Percentiles rank a stretch among this genome's conserved stretches.
Evolutionary conservation across 371 early-diverging fungal species (phyloP).

Genomic region (Actinomortierella ambigua): DNA sequence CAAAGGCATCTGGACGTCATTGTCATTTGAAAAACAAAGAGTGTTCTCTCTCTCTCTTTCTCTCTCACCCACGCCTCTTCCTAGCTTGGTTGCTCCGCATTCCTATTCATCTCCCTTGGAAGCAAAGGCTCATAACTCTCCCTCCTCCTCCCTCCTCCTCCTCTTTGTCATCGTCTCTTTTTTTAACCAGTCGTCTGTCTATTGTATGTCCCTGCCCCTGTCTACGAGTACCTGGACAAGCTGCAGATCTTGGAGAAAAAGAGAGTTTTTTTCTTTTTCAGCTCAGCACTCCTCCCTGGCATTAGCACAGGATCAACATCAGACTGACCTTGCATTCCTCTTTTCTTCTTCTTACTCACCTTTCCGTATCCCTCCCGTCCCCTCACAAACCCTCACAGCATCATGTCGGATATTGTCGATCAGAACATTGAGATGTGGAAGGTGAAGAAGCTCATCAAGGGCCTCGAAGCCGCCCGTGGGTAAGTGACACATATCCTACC

Average conservation of each 20-base stretch:
- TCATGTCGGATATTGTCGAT: conserved; percentile 54
- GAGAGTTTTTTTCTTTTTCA: too few species aligned
- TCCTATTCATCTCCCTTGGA: too few species aligned
- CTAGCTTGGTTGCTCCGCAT: too few species aligned
- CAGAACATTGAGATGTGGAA: conserved; percentile 96
- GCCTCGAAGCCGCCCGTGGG: conserved; percentile 95
- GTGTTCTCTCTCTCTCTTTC: conserved; percentile 10
- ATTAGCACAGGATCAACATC: neutral
- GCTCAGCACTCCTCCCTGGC: neutral
- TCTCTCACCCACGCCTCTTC: neutral
- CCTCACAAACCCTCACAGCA: conserved; percentile 23
- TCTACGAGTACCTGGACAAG: too few species aligned
- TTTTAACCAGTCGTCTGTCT: too few species aligned
- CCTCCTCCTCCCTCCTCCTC: conserved; percentile 7
- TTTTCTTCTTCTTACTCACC: neutral
- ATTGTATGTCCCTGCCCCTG: too few species aligned
- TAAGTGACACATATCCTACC: conserved; percentile 43
- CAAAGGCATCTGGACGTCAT: conserved; percentile 2
- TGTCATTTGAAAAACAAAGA: neutral
- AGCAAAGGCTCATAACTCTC: neutral
- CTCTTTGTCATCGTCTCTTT: neutral
- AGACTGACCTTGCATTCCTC: neutral
- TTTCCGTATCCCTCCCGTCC: too few species aligned
- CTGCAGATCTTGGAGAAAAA: too few species aligned
- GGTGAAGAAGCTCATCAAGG: conserved; percentile 97